These are phyloP conservation scores for Penicillium rolfsii DNA, from an alignment of 2,329 filamentous ascomycete genomes.

Conservation along the genomic window DNA sequence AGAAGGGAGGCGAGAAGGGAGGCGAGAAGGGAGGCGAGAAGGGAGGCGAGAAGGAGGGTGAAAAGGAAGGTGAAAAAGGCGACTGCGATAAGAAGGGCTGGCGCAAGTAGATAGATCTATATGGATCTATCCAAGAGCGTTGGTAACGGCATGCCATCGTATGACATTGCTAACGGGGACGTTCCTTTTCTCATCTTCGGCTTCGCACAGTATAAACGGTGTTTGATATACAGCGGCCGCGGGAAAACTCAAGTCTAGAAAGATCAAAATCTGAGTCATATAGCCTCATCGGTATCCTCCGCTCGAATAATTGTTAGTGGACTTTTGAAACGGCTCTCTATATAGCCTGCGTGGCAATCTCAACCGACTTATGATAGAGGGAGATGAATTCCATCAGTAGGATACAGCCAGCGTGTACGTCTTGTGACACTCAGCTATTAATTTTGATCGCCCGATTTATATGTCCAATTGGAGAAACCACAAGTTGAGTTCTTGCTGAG, in stretches of 20 bases:
- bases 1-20: background rate
- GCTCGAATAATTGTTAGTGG: too few species aligned
- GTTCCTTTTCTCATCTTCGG: too few species aligned
- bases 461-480: background rate
- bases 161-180: background rate
- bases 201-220: too few species aligned
- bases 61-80: slow-evolving; percentile 6
- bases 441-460: background rate
- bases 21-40: slow-evolving; percentile 3
- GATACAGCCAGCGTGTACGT: too few species aligned
- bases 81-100: background rate
- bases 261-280: too few species aligned
- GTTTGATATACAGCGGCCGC: too few species aligned
- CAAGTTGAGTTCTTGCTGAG: background rate
- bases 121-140: background rate
- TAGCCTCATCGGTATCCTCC: too few species aligned
- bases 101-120: slow-evolving; percentile 3
- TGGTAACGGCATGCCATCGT: background rate
- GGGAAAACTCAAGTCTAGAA: too few species aligned
- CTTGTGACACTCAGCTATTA: background rate
- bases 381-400: too few species aligned
- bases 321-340: too few species aligned
- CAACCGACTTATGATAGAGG: too few species aligned
- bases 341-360: too few species aligned
- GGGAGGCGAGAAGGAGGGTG: slow-evolving; percentile 6